Evolutionary conservation across 176 grass and related monocot genomes (phyloP), one percentile per base, ranked within the genome.

Genomic region (Triticum dicoccoides): DNA sequence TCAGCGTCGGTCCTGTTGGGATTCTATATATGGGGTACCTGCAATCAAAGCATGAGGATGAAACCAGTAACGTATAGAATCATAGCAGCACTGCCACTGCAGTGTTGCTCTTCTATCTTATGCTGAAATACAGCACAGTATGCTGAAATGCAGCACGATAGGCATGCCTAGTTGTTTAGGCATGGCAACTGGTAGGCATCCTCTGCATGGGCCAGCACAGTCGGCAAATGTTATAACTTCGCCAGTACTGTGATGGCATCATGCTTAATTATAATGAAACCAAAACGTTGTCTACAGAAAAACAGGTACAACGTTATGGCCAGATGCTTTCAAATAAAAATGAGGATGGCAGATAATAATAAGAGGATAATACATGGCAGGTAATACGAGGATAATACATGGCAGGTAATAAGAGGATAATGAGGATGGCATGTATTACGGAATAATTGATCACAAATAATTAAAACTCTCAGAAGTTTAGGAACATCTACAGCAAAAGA

Each of bases 21-120:
- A 99, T 99, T 91, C 97, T 91, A 87, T 99, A 99, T 89, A 99
- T 99, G 34, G 97, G 97, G 77, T 99, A 99, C 97, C 97, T 99
- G 92, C 88, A 95, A 89, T 86, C 25, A 84, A 84, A 92, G 88
- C 82, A 88, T 9, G 77, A 89, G 81, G 90, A 88, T 88, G 89
- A 91, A 91, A 91, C 89, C 89, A 91, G 82, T 65, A 91, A 89
- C 54, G 85, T 80, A 95, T 85, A 78, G 86, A 89, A 85, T 75
- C 84, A 67, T 77, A 93, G 82, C 86, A 83, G 75, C 83, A 91
- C 89, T 59, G 84, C 56, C 18, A 42, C 38, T 77, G 82, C 77
- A 85, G 89, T 75, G 86, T 85, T 91, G 89, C 89, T 91, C 89
- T 91, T 91, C 89, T 91, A 80, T 91, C 82, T 84, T 76, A 88